phyloP scores from a whole-genome alignment of 2,329 filamentous ascomycete species.

The Bipolaris bicolor region DNA sequence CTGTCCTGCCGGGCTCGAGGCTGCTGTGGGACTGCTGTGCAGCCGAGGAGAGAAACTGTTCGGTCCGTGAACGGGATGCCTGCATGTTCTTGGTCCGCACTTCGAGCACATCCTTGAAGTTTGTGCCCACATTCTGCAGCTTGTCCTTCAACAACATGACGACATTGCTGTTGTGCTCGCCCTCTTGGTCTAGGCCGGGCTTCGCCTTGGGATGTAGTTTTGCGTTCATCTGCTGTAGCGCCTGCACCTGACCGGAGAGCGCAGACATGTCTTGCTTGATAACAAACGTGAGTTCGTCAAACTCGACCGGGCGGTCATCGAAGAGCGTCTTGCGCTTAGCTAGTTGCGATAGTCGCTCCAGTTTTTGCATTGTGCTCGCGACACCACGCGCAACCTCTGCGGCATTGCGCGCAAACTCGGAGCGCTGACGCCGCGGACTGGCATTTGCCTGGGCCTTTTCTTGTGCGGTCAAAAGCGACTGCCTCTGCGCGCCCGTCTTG shows the following conservation, averaged over 20 bases:
- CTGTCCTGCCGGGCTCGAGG: constrained; percentile 71
- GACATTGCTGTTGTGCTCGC: constrained; percentile 98
- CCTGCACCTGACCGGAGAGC: constrained; percentile 84
- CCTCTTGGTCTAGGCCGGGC: constrained; percentile 70
- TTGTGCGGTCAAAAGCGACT: constrained; percentile 76
- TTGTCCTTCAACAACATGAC: constrained; percentile 90
- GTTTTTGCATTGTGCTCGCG: constrained; percentile 88
- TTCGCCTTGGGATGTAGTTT: constrained; percentile 72
- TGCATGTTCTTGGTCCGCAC: constrained; percentile 98
- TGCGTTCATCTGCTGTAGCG: constrained; percentile 77
- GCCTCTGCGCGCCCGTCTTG: constrained; percentile 78
- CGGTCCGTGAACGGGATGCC: constrained; percentile 86
- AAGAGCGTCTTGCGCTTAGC: constrained; percentile 97
- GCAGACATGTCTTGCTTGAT: constrained; percentile 95
- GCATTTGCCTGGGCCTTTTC: constrained; percentile 67
- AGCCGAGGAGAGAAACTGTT: constrained; percentile 94
- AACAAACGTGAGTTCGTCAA: constrained; percentile 94
- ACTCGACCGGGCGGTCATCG: constrained; percentile 94
- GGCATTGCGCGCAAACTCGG: constrained; percentile 90
- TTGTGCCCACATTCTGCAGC: constrained; percentile 87
- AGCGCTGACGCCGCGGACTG: constrained; percentile 60
- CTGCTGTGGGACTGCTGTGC: constrained; percentile 71
- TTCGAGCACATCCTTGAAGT: constrained; percentile 97
- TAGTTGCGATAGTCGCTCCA: constrained; percentile 90
- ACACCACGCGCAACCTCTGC: constrained; percentile 93